Conservation (phyloP, 768 basidiomycete genomes). For the Auriscalpium vulgare region DNA sequence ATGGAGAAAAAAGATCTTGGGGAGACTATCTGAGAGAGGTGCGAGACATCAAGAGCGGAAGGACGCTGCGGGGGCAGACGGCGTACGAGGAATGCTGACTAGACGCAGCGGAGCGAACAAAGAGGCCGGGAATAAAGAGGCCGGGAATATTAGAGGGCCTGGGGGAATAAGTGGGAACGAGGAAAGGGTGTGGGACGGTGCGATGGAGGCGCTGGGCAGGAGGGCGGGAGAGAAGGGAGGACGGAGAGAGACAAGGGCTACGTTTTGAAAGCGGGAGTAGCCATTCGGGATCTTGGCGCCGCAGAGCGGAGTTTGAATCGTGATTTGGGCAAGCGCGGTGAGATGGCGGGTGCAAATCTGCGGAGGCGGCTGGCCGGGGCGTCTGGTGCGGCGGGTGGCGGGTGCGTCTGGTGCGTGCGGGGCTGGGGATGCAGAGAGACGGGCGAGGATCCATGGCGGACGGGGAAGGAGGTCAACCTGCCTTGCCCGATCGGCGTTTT, state of each 20-base stretch:
- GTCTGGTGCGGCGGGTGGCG: not conserved
- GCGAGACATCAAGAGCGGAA: not conserved
- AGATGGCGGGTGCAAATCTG: no score
- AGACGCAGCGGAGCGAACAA: no score
- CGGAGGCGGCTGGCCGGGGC: not conserved
- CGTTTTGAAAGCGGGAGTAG: conserved; percentile 15
- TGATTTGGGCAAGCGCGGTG: not conserved
- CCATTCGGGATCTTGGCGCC: conserved; percentile 17
- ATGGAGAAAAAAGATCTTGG: not conserved
- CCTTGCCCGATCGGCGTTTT: conserved; percentile 17
- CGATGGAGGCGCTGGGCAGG: not conserved
- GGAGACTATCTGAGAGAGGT: not conserved
- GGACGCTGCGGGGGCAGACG: no score
- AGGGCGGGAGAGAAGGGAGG: conserved; percentile 3
- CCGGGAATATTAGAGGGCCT: no score
- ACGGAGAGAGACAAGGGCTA: not conserved
- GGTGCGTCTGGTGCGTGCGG: not conserved
- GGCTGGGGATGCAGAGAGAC: not conserved
- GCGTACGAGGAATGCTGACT: no score
- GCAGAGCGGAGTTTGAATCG: conserved; percentile 15
- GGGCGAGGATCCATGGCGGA: conserved; percentile 1
- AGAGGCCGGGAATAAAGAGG: no score
- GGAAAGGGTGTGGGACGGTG: not conserved
- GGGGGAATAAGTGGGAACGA: not conserved
- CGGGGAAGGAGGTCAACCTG: not conserved